phyloP scores from a whole-genome alignment of 1,284 basidiomycete species.

The Exobasidium rhododendri region DNA sequence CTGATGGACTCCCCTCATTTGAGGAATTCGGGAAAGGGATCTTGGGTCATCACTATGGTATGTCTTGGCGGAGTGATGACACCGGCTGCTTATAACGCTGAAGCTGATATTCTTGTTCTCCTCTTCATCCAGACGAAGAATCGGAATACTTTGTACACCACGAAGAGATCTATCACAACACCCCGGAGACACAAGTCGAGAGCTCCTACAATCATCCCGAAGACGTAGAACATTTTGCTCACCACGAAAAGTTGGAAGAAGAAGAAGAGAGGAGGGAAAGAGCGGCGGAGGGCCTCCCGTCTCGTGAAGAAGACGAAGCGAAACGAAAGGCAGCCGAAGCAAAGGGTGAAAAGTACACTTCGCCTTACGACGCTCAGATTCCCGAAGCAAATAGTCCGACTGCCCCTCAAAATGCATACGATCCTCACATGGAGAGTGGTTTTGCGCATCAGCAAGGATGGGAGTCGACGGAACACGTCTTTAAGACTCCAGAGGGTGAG shows the following conservation, averaged over 20 bases:
- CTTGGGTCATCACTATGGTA: conserved; percentile 81
- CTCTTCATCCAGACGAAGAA: conserved; percentile 40
- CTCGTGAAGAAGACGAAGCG: conserved; percentile 48
- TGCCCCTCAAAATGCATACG: conserved; percentile 33
- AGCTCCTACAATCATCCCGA: conserved; percentile 86
- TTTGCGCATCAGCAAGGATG: conserved; percentile 44
- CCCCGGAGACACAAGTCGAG: conserved; percentile 94
- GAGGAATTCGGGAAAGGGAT: conserved; percentile 58
- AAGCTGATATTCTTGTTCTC: background rate
- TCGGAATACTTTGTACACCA: conserved; percentile 55
- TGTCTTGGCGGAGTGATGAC: background rate
- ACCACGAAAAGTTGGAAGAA: conserved; percentile 81
- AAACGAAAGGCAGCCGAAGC: conserved; percentile 36
- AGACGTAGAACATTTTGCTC: conserved; percentile 71
- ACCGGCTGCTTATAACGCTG: background rate
- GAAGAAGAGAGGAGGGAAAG: conserved; percentile 81
- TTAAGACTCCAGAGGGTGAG: conserved; percentile 47
- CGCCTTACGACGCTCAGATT: conserved; percentile 48
- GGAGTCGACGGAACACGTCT: conserved; percentile 42
- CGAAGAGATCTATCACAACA: conserved; percentile 81
- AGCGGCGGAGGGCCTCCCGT: conserved; percentile 71
- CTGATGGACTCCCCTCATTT: conserved; percentile 77
- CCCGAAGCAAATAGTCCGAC: conserved; percentile 22
- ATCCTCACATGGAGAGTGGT: conserved; percentile 39
- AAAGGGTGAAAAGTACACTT: conserved; percentile 40